Evolutionary conservation across 176 grass and related monocot species (phyloP), one percentile per base, ranked within the genome.

Genomic region (Eremochloa ophiuroides): DNA sequence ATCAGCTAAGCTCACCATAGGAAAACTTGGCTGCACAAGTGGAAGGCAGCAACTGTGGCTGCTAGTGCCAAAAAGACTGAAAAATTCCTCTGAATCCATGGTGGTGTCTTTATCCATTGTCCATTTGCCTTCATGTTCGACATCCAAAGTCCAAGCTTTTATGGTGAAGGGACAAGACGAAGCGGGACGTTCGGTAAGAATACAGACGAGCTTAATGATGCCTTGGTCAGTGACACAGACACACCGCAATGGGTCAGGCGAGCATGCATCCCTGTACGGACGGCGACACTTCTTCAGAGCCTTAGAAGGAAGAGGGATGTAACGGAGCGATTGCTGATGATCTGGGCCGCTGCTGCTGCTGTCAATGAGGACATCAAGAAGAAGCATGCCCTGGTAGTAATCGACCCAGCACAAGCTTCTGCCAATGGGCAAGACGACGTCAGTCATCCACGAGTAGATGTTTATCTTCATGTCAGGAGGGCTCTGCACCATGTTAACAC

Each of bases 361-460:
- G n/a, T 53, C 46, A 3, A 10, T 0, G 64, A 69, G 10, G 62
- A 80, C 27, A 20, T 29, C 28, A 13, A 72, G 18, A 0, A 62
- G 13, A 1, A 82, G 39, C 51, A 72, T 23, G 17, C 79, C 67
- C 1, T 61, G 53, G 53, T 82, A 82, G 67, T n/a, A 46, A 20
- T 82, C 79, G 2, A 72, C 67, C 79, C 79, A 82, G 50, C 79
- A 82, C 37, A 82, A 61, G 38, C 5, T 20, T 31, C 50, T 31
- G 15, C 40, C 26, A 4, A 46, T 15, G 28, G 67, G 53, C 20
- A 82, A 5, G 28, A 82, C 53, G 7, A 2, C 22, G 18, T 82
- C 67, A 1, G 37, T 72, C 26, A 9, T 15, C 66, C 50, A 81
- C 1, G 50, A n/a, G 40, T 2, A 10, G 4, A 5, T 16, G 0